These are phyloP conservation scores for Elsinoe australis DNA, from an alignment of 2,329 filamentous ascomycete species.

Conservation along the genomic window DNA sequence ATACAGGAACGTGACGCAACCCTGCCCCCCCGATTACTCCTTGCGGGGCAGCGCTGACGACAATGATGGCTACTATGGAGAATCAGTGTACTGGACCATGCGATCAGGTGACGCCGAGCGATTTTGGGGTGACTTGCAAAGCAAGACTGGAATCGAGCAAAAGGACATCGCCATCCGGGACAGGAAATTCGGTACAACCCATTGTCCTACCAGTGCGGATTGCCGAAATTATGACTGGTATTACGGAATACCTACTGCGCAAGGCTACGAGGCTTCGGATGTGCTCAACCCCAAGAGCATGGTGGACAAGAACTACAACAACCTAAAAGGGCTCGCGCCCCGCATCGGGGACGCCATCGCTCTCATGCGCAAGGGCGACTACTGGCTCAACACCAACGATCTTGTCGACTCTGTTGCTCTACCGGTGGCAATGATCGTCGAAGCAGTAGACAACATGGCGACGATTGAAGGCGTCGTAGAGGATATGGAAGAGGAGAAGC, in stretches of 20 bases:
- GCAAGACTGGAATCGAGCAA: not conserved
- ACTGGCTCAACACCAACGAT: not conserved
- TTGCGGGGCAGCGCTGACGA: not conserved
- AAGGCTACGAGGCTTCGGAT: not conserved
- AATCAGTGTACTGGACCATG: not conserved
- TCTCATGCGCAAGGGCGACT: not conserved
- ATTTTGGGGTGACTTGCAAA: not conserved
- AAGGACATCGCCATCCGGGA: not conserved
- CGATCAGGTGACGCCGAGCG: not conserved
- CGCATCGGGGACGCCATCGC: not conserved
- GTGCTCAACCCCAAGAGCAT: not conserved
- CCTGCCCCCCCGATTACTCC: not conserved
- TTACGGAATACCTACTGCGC: not conserved
- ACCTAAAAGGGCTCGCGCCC: not conserved
- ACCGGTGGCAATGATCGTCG: not conserved
- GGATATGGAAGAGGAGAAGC: not conserved
- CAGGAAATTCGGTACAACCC: not conserved
- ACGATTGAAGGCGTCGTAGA: not conserved
- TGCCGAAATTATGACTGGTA: not conserved
- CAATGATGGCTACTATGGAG: not conserved
- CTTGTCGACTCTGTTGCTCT: not conserved
- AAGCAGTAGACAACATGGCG: not conserved
- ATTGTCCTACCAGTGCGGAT: not conserved
- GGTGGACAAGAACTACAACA: not conserved
- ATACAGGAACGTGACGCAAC: not conserved